A percentile compares a stretch with the other conserved stretches of the same genome.
These are phyloP conservation scores for Cadophora sp. DNA, from an alignment of 2,329 filamentous ascomycete species.

Conservation along the genomic window DNA sequence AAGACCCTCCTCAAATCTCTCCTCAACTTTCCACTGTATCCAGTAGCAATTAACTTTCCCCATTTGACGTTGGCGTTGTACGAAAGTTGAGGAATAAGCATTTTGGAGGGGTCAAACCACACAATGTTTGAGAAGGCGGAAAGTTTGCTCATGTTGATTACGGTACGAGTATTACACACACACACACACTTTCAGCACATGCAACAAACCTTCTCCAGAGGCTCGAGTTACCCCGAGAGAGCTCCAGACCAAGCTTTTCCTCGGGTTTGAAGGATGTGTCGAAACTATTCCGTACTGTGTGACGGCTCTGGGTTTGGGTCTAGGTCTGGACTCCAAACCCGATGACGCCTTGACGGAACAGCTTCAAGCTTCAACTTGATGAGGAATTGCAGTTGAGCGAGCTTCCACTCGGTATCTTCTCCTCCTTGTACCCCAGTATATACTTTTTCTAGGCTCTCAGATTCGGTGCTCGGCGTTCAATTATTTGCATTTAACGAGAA, in stretches of 20 bases:
- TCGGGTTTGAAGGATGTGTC: neutral
- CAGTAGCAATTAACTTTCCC: no score
- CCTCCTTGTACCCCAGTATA: neutral
- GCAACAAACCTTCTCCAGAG: neutral
- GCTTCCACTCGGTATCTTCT: neutral
- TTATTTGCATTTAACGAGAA: no score
- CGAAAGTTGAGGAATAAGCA: neutral
- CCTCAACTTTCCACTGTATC: neutral
- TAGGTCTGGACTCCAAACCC: neutral
- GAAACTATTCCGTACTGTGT: neutral
- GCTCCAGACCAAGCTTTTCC: neutral
- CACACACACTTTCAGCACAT: neutral
- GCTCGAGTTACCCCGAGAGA: neutral
- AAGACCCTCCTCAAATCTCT: neutral
- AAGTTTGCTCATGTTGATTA: constrained; percentile 4
- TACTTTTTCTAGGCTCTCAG: neutral
- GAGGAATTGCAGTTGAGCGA: neutral
- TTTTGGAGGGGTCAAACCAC: neutral
- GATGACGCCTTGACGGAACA: neutral
- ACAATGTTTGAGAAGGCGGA: neutral
- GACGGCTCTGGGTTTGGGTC: neutral
- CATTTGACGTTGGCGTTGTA: neutral
- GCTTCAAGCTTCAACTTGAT: neutral
- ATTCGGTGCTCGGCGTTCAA: neutral
- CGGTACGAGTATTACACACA: neutral